A percentile compares a stretch with the other conserved stretches of the same genome.
phyloP scores from a whole-genome alignment of 2,329 filamentous ascomycete species.

The Balansia obtecta region DNA sequence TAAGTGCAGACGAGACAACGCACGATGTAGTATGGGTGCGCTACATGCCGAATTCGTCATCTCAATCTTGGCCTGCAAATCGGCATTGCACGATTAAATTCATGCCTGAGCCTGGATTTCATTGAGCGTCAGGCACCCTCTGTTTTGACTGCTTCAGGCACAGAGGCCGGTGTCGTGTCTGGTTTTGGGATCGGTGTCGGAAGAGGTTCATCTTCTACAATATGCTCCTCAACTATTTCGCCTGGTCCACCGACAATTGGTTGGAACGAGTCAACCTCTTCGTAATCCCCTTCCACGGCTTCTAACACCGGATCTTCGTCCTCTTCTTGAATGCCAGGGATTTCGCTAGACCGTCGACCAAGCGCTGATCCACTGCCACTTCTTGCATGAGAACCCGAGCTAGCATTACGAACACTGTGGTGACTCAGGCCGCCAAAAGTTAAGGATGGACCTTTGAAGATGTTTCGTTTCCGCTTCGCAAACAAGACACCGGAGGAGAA shows the following conservation, averaged over 20 bases:
- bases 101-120: background rate
- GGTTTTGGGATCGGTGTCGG: background rate
- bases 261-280: conserved; percentile 47
- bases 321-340: conserved; percentile 53
- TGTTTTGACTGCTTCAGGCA: background rate
- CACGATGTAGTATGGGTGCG: too few species aligned
- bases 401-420: conserved; percentile 25
- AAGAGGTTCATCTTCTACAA: conserved; percentile 27
- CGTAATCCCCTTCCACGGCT: conserved; percentile 31
- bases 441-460: conserved; percentile 71
- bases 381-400: conserved; percentile 33
- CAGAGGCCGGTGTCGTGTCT: background rate
- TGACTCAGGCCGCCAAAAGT: conserved; percentile 33
- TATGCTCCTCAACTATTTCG: conserved; percentile 33
- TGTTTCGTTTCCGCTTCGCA: conserved; percentile 65
- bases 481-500: conserved; percentile 57
- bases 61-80: too few species aligned
- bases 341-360: conserved; percentile 59
- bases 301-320: conserved; percentile 38
- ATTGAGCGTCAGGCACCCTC: background rate
- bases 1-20: too few species aligned
- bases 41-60: too few species aligned
- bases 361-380: conserved; percentile 51
- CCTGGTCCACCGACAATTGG: conserved; percentile 34
- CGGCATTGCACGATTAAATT: too few species aligned